A percentile compares a stretch with the other conserved stretches of the same genome.
phyloP scores from a whole-genome alignment of 2,329 filamentous ascomycete species.

The Lachnellula arida region DNA sequence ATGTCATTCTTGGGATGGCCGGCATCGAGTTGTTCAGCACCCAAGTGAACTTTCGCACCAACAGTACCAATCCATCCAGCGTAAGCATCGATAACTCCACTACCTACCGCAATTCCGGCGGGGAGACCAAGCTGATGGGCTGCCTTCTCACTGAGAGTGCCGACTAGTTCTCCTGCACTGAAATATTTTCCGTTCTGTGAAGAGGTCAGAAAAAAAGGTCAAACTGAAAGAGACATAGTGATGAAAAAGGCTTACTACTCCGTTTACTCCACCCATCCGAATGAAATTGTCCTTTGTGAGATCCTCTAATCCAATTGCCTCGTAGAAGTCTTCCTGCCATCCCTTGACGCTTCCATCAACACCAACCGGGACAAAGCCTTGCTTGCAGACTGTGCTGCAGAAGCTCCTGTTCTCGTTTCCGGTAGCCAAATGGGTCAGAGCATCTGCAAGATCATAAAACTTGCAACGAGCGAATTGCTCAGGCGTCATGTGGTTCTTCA shows the following conservation, averaged over 20 bases:
- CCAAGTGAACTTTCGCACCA: slow-evolving; percentile 86
- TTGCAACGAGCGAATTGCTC: slow-evolving; percentile 90
- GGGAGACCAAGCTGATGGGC: slow-evolving; percentile 78
- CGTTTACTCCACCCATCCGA: slow-evolving; percentile 89
- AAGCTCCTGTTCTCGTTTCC: slow-evolving; percentile 89
- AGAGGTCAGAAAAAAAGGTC: slow-evolving; percentile 17
- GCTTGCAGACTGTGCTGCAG: slow-evolving; percentile 95
- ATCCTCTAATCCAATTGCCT: slow-evolving; percentile 79
- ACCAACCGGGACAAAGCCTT: slow-evolving; percentile 93
- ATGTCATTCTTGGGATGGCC: slow-evolving; percentile 73
- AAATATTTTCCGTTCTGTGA: slow-evolving; percentile 82
- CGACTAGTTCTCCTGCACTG: slow-evolving; percentile 88
- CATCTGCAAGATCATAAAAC: slow-evolving; percentile 93
- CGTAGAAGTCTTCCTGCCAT: slow-evolving; percentile 94
- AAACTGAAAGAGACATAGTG: not conserved
- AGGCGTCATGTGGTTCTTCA: slow-evolving; percentile 96
- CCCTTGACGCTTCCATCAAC: slow-evolving; percentile 96
- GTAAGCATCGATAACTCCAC: slow-evolving; percentile 96
- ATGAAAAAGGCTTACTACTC: slow-evolving; percentile 69
- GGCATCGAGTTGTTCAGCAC: slow-evolving; percentile 61
- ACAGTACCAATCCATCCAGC: slow-evolving; percentile 98
- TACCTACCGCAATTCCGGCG: slow-evolving; percentile 85
- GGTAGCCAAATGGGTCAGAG: slow-evolving; percentile 89
- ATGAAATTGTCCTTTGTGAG: slow-evolving; percentile 82
- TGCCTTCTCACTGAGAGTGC: slow-evolving; percentile 77